phyloP scores from a whole-genome alignment of 768 basidiomycete genomes.

The Xerocomus potaroensis region DNA sequence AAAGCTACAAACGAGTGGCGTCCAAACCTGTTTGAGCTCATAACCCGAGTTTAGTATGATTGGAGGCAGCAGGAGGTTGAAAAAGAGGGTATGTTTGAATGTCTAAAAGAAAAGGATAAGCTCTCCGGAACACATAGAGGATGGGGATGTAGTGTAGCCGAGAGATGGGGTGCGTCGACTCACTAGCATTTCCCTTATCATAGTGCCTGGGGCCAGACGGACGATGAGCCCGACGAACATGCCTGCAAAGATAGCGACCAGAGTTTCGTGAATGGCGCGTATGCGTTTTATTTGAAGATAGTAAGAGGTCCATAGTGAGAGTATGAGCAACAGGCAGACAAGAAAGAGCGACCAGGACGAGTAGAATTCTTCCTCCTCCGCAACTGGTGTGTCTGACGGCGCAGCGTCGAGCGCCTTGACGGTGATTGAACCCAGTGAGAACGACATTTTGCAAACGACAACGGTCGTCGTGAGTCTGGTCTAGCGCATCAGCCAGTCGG shows the following conservation, averaged over 20 bases:
- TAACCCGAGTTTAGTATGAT: conserved; percentile 99
- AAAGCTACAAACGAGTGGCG: background rate
- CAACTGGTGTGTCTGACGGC: conserved; percentile 35
- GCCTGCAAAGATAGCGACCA: conserved; percentile 92
- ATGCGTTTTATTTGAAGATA: conserved; percentile 97
- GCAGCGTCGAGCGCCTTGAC: conserved; percentile 21
- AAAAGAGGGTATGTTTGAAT: conserved; percentile 95
- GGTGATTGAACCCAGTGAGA: conserved; percentile 35
- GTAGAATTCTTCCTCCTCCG: conserved; percentile 85
- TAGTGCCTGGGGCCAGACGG: conserved; percentile 83
- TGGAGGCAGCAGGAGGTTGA: conserved; percentile 95
- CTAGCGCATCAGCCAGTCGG: conserved; percentile 7
- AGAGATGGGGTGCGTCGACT: conserved; percentile 40
- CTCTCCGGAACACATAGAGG: background rate
- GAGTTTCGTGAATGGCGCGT: conserved; percentile 91
- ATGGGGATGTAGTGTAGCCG: too few species aligned
- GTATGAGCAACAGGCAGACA: conserved; percentile 85
- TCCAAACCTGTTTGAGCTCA: conserved; percentile 86
- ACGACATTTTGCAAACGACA: conserved; percentile 32
- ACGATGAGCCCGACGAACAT: conserved; percentile 94
- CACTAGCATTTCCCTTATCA: conserved; percentile 98
- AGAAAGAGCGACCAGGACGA: conserved; percentile 94
- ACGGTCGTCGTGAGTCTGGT: conserved; percentile 4
- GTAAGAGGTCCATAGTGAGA: conserved; percentile 95
- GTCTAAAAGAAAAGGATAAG: conserved; percentile 50